Conservation (phyloP, 179 eudicot species). For the Pouteria campechiana region DNA sequence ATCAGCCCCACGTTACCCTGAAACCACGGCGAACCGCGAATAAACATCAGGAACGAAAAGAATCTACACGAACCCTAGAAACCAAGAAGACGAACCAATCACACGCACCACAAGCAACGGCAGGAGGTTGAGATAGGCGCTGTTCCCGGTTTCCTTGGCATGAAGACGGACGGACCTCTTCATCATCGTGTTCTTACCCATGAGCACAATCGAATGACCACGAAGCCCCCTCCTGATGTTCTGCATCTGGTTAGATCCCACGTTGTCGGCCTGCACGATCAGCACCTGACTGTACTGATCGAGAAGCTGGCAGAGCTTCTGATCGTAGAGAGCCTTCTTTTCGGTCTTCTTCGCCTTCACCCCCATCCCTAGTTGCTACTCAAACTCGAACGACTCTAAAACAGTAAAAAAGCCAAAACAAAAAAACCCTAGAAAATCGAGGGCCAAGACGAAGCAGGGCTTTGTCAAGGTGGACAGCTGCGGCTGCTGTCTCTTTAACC, state of each 20-base stretch:
- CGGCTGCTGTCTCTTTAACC: conserved; percentile 57
- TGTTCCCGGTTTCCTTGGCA: conserved; percentile 65
- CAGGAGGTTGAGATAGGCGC: conserved; percentile 34
- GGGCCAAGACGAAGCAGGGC: conserved; percentile 59
- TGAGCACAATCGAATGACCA: conserved; percentile 67
- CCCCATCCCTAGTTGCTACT: conserved; percentile 24
- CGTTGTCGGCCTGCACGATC: conserved; percentile 65
- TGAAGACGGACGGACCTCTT: conserved; percentile 58
- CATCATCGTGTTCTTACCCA: conserved; percentile 98
- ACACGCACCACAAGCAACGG: conserved; percentile 51
- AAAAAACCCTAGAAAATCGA: conserved; percentile 27
- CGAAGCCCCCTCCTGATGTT: conserved; percentile 52
- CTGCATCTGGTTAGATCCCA: conserved; percentile 74
- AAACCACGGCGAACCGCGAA: neutral
- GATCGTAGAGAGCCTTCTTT: conserved; percentile 66
- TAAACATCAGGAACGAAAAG: neutral
- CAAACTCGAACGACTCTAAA: neutral
- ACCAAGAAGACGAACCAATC: too few species aligned
- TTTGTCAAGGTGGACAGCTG: conserved; percentile 62
- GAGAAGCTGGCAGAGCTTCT: conserved; percentile 52
- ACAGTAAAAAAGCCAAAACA: neutral
- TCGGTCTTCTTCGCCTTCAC: conserved; percentile 53
- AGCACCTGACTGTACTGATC: conserved; percentile 64
- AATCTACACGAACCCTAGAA: neutral
- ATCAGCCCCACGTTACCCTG: conserved; percentile 73